Evolutionary conservation across 208 protist species (phyloP).

Genomic region (Leishmania gerbilli): DNA sequence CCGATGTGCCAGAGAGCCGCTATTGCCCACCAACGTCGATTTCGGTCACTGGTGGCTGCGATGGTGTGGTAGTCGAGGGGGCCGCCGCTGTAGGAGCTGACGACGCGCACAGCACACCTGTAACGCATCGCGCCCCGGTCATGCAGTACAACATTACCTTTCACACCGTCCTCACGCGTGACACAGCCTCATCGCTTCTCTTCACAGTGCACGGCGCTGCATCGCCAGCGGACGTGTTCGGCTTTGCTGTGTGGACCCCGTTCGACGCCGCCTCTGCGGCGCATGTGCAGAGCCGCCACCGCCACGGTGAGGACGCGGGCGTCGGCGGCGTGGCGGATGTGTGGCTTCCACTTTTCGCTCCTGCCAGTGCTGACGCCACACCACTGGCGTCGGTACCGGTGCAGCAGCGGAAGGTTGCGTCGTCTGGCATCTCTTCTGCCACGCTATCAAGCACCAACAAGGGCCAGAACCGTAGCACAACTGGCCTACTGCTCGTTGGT

Average conservation of each 20-base stretch:
- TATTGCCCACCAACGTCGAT: slow-evolving; percentile 21
- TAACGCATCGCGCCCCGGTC: slow-evolving; percentile 31
- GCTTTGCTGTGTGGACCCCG: slow-evolving; percentile 41
- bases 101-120: not conserved
- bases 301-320: not conserved
- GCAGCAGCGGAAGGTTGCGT: not conserved
- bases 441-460: not conserved
- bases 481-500: slow-evolving; percentile 18
- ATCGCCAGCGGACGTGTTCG: slow-evolving; percentile 38
- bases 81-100: not conserved
- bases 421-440: not conserved
- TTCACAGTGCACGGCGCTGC: slow-evolving; percentile 45
- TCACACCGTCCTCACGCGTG: slow-evolving; percentile 35
- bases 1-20: not conserved
- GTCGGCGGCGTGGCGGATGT: slow-evolving; percentile 21
- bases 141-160: slow-evolving; percentile 41
- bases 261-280: slow-evolving; percentile 16
- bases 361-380: slow-evolving; percentile 2
- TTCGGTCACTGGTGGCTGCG: slow-evolving; percentile 27
- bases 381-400: not conserved
- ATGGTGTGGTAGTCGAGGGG: slow-evolving; percentile 1
- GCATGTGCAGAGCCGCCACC: not conserved
- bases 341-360: slow-evolving; percentile 56
- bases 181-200: slow-evolving; percentile 38
- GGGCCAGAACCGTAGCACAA: not conserved